These are phyloP conservation scores for Luzula sylvatica DNA, from an alignment of 176 grass and related monocot genomes.

Conservation along the genomic window DNA sequence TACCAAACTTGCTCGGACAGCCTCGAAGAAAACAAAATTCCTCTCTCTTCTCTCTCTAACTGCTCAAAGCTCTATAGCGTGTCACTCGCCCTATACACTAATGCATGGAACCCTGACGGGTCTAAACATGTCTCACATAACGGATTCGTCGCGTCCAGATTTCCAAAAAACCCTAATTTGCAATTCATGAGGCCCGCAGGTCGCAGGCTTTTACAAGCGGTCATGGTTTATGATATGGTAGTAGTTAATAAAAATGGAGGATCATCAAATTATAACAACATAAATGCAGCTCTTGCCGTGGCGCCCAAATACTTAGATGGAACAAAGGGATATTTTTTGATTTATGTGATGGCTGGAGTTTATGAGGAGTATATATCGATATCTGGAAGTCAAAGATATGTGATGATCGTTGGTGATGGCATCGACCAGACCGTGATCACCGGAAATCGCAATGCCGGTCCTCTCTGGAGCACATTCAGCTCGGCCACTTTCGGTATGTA, in stretches of 20 bases:
- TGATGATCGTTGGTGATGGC: slow-evolving; percentile 86
- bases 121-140: slow-evolving; percentile 15
- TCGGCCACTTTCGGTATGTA: slow-evolving; percentile 69
- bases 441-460: slow-evolving; percentile 47
- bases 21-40: slow-evolving; percentile 35
- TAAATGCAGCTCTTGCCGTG: slow-evolving; percentile 45
- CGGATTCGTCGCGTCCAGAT: not conserved
- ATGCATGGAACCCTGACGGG: slow-evolving; percentile 53
- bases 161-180: not conserved
- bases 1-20: slow-evolving; percentile 77
- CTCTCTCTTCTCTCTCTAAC: slow-evolving; percentile 31
- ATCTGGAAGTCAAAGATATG: slow-evolving; percentile 45
- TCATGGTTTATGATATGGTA: slow-evolving; percentile 31
- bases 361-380: slow-evolving; percentile 85
- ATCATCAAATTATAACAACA: slow-evolving; percentile 39
- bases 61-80: slow-evolving; percentile 64
- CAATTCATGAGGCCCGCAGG: slow-evolving; percentile 18
- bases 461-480: slow-evolving; percentile 73
- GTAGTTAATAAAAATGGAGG: slow-evolving; percentile 48
- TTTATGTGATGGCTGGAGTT: slow-evolving; percentile 57
- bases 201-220: slow-evolving; percentile 30
- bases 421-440: slow-evolving; percentile 74
- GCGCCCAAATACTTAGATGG: slow-evolving; percentile 53
- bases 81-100: slow-evolving; percentile 76
- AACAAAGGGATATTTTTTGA: slow-evolving; percentile 58